Evolutionary conservation across 768 basidiomycete species (phyloP).

Genomic region (Termitomyces sp.): DNA sequence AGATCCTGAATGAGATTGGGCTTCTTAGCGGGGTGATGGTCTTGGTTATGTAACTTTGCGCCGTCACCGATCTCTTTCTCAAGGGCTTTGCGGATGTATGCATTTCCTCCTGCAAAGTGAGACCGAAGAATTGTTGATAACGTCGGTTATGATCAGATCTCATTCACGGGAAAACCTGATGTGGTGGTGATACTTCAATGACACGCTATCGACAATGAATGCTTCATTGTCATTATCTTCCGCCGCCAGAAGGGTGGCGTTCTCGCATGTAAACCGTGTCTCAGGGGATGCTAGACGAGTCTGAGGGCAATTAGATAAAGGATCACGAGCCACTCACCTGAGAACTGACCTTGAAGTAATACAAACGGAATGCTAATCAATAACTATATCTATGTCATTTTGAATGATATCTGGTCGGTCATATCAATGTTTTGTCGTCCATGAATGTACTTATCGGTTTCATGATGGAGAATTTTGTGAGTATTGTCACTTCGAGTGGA

Average conservation of each 20-base stretch:
- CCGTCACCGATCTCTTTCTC: not conserved
- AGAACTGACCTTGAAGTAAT: not conserved
- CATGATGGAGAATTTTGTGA: not conserved
- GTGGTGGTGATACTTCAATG: not conserved
- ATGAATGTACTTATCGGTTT: not conserved
- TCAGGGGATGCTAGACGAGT: not conserved
- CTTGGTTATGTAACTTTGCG: not conserved
- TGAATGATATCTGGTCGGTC: not conserved
- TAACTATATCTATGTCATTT: not conserved
- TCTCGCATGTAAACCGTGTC: not conserved
- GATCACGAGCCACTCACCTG: not conserved
- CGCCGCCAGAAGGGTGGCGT: not conserved
- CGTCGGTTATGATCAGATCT: not conserved
- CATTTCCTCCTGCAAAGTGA: not conserved
- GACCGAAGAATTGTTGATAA: not conserved
- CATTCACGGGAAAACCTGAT: not conserved
- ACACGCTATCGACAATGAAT: not conserved
- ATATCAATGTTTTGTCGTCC: not conserved
- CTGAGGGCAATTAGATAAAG: not conserved
- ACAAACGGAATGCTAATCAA: not conserved
- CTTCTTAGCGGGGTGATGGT: not conserved
- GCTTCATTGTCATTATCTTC: not conserved
- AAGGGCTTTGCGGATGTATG: not conserved
- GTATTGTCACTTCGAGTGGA: not conserved
- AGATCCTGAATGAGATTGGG: not conserved